Evolutionary conservation across 768 basidiomycete genomes (phyloP).

Genomic region (Wakefieldia striispora): DNA sequence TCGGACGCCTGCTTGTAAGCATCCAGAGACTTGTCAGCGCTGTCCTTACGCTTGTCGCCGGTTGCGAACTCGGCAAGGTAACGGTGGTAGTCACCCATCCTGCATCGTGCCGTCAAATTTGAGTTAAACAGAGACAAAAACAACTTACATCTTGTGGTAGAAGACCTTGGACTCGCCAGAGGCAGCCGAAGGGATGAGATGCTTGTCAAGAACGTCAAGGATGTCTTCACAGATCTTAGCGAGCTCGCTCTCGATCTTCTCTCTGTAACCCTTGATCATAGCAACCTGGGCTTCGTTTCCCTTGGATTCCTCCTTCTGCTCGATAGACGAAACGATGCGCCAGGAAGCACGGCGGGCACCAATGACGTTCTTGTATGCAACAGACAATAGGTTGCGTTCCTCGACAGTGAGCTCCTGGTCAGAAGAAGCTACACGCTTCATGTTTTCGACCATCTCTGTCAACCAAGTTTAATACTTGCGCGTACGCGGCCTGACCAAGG

Average conservation of each 20-base stretch:
- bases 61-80: slow-evolving; percentile 99
- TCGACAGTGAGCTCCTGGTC: slow-evolving; percentile 98
- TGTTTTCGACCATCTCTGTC: slow-evolving; percentile 97
- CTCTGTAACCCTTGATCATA: slow-evolving; percentile 98
- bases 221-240: slow-evolving; percentile 99
- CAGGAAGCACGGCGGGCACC: slow-evolving; percentile 97
- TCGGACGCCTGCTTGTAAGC: slow-evolving; percentile 98
- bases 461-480: slow-evolving; percentile 10
- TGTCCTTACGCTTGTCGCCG: slow-evolving; percentile 95
- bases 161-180: slow-evolving; percentile 98
- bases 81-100: slow-evolving; percentile 99
- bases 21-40: slow-evolving; percentile 95
- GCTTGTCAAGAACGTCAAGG: slow-evolving; percentile 94
- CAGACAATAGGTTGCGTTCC: slow-evolving; percentile 96
- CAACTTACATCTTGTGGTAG: slow-evolving; percentile 96
- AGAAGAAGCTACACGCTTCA: slow-evolving; percentile 97
- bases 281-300: slow-evolving; percentile 94
- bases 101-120: slow-evolving; percentile 32
- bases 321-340: slow-evolving; percentile 97
- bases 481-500: slow-evolving; percentile 8
- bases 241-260: slow-evolving; percentile 96
- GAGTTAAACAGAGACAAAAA: neutral
- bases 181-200: slow-evolving; percentile 95
- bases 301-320: slow-evolving; percentile 99
- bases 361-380: slow-evolving; percentile 99